Conservation (phyloP, 2,329 filamentous ascomycete genomes). For the Aspergillus pseudoterreus region DNA sequence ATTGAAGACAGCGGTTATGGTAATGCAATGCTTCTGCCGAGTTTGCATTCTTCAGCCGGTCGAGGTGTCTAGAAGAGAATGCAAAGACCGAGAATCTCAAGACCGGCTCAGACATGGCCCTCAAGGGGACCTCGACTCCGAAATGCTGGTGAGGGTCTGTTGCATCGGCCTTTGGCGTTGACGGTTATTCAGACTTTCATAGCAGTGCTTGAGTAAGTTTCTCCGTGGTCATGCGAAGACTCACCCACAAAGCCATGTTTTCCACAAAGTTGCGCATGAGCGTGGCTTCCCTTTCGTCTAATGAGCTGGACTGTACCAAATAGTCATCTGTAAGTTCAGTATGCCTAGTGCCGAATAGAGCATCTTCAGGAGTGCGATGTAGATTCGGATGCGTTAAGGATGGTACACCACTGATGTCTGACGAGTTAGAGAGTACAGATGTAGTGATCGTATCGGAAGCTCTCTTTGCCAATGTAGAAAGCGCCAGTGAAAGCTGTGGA, state of each 20-base stretch:
- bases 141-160: slow-evolving; percentile 31
- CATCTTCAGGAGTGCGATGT: too few relatives aligned
- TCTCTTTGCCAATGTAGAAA: too few relatives aligned
- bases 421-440: too few relatives aligned
- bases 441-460: too few relatives aligned
- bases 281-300: slow-evolving; percentile 18
- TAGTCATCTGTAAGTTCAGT: background rate
- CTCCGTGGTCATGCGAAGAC: background rate
- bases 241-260: slow-evolving; percentile 32
- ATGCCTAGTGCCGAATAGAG: too few relatives aligned
- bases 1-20: slow-evolving; percentile 31
- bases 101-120: slow-evolving; percentile 29
- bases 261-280: slow-evolving; percentile 29
- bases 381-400: too few relatives aligned
- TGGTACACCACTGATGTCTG: too few relatives aligned
- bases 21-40: slow-evolving; percentile 29
- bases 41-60: slow-evolving; percentile 19
- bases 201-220: background rate
- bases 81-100: slow-evolving; percentile 31
- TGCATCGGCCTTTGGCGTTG: slow-evolving; percentile 25
- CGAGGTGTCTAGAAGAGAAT: slow-evolving; percentile 32
- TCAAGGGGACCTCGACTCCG: slow-evolving; percentile 26
- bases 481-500: too few relatives aligned
- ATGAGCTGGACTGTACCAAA: background rate
- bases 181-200: too few relatives aligned